Conservation (phyloP, 257 asterid species). For the Solanum rostratum region DNA sequence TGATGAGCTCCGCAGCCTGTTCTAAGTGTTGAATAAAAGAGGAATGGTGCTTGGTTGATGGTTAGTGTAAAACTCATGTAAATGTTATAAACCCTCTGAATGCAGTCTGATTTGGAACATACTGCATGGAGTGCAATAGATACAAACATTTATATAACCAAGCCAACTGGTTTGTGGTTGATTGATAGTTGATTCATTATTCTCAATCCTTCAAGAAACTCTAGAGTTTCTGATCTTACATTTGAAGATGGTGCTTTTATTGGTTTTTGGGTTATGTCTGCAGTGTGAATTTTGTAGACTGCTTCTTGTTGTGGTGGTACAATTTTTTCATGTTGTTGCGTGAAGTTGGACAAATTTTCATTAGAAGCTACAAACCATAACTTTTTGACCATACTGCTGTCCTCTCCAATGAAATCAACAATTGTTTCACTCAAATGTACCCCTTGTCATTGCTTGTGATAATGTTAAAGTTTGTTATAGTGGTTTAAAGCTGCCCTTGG, state of each 20-base stretch:
- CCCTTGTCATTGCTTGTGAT: not conserved
- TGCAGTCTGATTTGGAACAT: not conserved
- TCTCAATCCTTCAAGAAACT: not conserved
- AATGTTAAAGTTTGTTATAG: not conserved
- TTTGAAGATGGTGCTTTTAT: not conserved
- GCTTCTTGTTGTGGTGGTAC: not conserved
- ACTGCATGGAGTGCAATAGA: not conserved
- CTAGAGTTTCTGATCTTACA: not conserved
- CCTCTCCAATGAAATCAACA: not conserved
- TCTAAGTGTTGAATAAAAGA: not conserved
- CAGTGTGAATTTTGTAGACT: not conserved
- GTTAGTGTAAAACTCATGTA: not conserved
- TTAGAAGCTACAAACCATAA: not conserved
- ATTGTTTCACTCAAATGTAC: not conserved
- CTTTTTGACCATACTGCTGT: not conserved
- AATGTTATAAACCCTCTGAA: not conserved
- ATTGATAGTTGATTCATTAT: not conserved
- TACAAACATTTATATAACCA: not conserved
- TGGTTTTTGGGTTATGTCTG: not conserved
- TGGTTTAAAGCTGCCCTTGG: not conserved
- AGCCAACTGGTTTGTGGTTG: not conserved
- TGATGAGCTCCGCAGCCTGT: not conserved
- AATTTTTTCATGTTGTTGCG: not conserved
- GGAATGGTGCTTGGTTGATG: not conserved
- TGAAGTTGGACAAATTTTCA: not conserved